Conservation (phyloP, 2,329 filamentous ascomycete species). For the Elsinoe necatrix region DNA sequence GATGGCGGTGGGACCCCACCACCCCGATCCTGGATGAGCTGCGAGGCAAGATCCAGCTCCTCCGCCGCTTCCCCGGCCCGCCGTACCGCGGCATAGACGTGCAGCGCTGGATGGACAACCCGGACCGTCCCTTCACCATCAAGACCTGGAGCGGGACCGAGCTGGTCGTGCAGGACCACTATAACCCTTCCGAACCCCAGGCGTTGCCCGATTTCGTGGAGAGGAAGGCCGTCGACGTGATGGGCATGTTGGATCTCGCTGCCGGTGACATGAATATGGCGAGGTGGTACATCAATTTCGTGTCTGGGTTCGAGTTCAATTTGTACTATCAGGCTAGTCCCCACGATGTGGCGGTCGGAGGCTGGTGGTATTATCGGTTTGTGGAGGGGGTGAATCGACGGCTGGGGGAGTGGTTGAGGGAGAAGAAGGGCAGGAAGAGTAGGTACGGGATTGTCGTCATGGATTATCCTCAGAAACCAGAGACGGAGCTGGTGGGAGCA, state of each 20-base stretch:
- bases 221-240: conserved; percentile 34
- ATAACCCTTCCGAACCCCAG: conserved; percentile 35
- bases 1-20: conserved; percentile 30
- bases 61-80: conserved; percentile 26
- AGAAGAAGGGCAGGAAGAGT: conserved; percentile 22
- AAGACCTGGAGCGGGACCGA: conserved; percentile 31
- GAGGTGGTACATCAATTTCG: conserved; percentile 39
- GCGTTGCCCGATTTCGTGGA: conserved; percentile 33
- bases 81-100: conserved; percentile 28
- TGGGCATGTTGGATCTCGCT: conserved; percentile 32
- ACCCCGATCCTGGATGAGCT: conserved; percentile 28
- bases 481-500: conserved; percentile 34
- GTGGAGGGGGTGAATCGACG: conserved; percentile 38
- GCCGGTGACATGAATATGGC: conserved; percentile 20
- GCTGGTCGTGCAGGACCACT: conserved; percentile 42
- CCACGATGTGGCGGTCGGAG: conserved; percentile 37
- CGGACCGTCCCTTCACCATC: conserved; percentile 30
- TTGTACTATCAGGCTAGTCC: conserved; percentile 29
- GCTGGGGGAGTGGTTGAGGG: conserved; percentile 28
- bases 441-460: conserved; percentile 30
- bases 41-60: conserved; percentile 30
- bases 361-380: conserved; percentile 36
- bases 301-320: conserved; percentile 38
- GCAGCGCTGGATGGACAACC: conserved; percentile 30
- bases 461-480: conserved; percentile 32